Conservation (phyloP, 225 moss, liverwort and hornwort species). For the Physcomitrium patens region DNA sequence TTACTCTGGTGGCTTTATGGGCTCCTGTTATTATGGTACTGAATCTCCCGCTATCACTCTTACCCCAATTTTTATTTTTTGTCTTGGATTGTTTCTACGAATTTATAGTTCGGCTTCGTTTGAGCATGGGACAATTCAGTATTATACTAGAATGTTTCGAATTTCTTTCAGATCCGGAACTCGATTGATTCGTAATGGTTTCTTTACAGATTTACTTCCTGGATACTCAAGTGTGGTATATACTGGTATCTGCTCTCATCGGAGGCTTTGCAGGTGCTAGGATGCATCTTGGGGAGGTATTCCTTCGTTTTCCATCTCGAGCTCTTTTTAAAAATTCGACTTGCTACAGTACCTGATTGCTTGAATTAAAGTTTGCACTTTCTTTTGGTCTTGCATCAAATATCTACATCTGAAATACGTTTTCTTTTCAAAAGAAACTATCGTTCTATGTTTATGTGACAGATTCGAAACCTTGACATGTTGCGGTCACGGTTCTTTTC, state of each 20-base stretch:
- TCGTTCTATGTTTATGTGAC: constrained; percentile 26
- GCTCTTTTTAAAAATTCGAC: constrained; percentile 19
- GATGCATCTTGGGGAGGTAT: constrained; percentile 92
- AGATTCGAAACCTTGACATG: constrained; percentile 98
- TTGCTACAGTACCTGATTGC: neutral
- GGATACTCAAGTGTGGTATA: constrained; percentile 99
- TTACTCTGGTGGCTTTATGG: constrained; percentile 84
- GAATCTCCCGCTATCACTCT: constrained; percentile 14
- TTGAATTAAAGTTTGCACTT: neutral
- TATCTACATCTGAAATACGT: neutral
- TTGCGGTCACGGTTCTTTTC: constrained; percentile 86
- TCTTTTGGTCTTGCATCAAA: too few species aligned
- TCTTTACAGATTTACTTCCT: constrained; percentile 87
- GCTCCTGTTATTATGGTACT: constrained; percentile 94
- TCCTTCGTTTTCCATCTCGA: constrained; percentile 20
- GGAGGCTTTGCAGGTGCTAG: constrained; percentile 89
- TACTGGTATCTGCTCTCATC: constrained; percentile 72
- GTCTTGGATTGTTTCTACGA: neutral
- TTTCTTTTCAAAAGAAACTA: neutral
- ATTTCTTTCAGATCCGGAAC: constrained; percentile 10
- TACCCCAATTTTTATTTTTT: constrained; percentile 8
- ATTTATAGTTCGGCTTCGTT: neutral
- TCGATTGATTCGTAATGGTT: constrained; percentile 15
- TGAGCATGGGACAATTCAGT: neutral
- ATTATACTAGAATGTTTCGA: neutral